Evolutionary conservation across 768 basidiomycete genomes (phyloP).

Genomic region (Agrocybe chaxingu): DNA sequence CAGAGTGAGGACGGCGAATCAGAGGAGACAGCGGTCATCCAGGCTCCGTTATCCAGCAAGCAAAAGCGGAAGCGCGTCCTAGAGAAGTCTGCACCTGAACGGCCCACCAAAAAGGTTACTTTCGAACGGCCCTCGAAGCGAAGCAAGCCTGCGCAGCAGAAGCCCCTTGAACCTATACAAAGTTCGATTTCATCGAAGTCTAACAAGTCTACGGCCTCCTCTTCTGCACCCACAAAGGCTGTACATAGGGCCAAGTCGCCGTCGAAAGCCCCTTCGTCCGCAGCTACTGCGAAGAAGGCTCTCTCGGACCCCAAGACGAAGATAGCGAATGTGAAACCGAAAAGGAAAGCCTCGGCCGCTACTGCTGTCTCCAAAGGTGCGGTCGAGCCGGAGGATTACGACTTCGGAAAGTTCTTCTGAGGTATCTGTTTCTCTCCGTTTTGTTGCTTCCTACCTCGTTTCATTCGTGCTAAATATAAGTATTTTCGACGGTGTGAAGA

Average conservation of each 20-base stretch:
- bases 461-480: neutral
- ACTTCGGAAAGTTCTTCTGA: slow-evolving; percentile 59
- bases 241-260: slow-evolving; percentile 1
- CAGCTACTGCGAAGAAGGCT: slow-evolving; percentile 3
- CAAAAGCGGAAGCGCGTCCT: slow-evolving; percentile 45
- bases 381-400: slow-evolving; percentile 39
- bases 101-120: slow-evolving; percentile 51
- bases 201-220: too few relatives aligned
- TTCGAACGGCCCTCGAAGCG: slow-evolving; percentile 34
- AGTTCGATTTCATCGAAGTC: slow-evolving; percentile 3
- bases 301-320: slow-evolving; percentile 25
- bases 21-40: slow-evolving; percentile 33
- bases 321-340: slow-evolving; percentile 26
- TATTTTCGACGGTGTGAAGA: too few relatives aligned
- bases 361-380: slow-evolving; percentile 7
- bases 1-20: slow-evolving; percentile 37
- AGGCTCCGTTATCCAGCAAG: slow-evolving; percentile 29
- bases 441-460: neutral
- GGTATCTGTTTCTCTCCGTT: neutral
- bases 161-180: slow-evolving; percentile 22
- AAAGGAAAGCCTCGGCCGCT: slow-evolving; percentile 19
- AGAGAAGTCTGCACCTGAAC: slow-evolving; percentile 22
- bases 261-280: slow-evolving; percentile 10
- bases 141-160: slow-evolving; percentile 13
- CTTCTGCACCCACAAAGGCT: too few relatives aligned